phyloP scores from a whole-genome alignment of 2,329 filamentous ascomycete species.

The Lachnellula willkommii region DNA sequence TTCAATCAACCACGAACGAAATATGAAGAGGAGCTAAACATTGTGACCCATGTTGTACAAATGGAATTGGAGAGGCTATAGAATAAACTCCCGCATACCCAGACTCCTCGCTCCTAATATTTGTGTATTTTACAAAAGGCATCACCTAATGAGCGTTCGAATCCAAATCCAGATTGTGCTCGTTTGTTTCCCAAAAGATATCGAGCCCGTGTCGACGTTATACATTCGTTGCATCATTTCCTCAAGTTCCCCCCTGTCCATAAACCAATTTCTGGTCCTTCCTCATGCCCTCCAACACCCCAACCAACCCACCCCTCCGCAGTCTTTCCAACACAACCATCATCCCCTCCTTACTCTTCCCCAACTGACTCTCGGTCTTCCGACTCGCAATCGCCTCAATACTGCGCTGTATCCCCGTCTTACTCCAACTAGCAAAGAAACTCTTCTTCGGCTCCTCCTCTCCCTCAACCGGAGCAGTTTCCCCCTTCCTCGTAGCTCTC shows the following conservation, averaged over 20 bases:
- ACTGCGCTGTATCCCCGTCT: constrained; percentile 67
- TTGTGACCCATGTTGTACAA: not conserved
- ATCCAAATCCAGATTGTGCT: constrained; percentile 2
- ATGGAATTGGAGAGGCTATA: constrained; percentile 19
- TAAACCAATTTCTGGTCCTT: constrained; percentile 42
- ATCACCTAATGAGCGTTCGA: constrained; percentile 5
- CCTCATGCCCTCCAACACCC: constrained; percentile 66
- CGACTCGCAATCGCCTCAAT: constrained; percentile 75
- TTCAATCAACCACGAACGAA: too few relatives aligned
- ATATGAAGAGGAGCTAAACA: too few relatives aligned
- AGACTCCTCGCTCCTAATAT: constrained; percentile 27
- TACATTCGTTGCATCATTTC: constrained; percentile 7
- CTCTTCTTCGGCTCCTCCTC: constrained; percentile 45
- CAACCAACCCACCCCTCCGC: constrained; percentile 60
- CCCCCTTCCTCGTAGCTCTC: constrained; percentile 32
- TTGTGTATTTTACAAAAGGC: constrained; percentile 21
- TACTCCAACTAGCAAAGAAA: constrained; percentile 55
- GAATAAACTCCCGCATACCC: constrained; percentile 15
- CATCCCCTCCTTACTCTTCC: constrained; percentile 80
- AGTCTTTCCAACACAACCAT: constrained; percentile 70
- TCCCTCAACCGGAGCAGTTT: constrained; percentile 34
- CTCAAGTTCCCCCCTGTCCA: constrained; percentile 9
- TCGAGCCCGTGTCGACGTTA: not conserved
- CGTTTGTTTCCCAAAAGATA: constrained; percentile 2
- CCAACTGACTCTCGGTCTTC: constrained; percentile 71